Conservation (phyloP, 2,329 filamentous ascomycete species). For the Clarireedia hainanense region DNA sequence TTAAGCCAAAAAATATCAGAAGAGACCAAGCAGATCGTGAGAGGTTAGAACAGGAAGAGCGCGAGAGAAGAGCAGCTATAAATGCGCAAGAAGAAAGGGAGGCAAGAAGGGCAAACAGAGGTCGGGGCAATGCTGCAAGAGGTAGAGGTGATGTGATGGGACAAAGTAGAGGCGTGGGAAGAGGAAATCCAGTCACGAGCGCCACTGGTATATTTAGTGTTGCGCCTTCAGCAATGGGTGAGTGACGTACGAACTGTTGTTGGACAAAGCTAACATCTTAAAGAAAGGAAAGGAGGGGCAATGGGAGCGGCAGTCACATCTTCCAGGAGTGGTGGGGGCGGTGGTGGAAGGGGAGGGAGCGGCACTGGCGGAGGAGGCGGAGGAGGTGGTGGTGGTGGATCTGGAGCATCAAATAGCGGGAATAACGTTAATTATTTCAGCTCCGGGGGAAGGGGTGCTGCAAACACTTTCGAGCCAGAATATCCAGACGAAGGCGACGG, state of each 20-base stretch:
- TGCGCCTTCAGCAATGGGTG: slow-evolving; percentile 7
- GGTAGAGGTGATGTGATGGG: slow-evolving; percentile 30
- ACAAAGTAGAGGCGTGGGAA: slow-evolving; percentile 10
- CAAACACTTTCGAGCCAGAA: slow-evolving; percentile 15
- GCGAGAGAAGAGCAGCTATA: slow-evolving; percentile 12
- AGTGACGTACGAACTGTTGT: not conserved
- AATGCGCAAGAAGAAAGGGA: slow-evolving; percentile 14
- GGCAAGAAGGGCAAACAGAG: slow-evolving; percentile 13
- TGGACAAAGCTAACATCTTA: not conserved
- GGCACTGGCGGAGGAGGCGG: slow-evolving; percentile 3
- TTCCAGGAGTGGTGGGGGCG: not conserved
- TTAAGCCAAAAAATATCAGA: slow-evolving; percentile 28
- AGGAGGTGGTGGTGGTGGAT: no score
- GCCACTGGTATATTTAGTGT: slow-evolving; percentile 19
- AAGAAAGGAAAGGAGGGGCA: slow-evolving; percentile 6
- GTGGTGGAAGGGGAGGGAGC: slow-evolving; percentile 5
- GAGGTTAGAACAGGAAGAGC: slow-evolving; percentile 16
- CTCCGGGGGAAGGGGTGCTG: not conserved
- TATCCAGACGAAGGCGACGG: slow-evolving; percentile 25
- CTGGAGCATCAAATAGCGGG: not conserved
- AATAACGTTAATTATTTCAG: not conserved
- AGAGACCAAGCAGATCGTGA: slow-evolving; percentile 22
- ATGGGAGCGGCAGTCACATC: not conserved
- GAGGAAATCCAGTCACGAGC: slow-evolving; percentile 12
- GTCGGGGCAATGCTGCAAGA: slow-evolving; percentile 18